phyloP scores from a whole-genome alignment of 495 filamentous ascomycete species.

The Glarea lozoyensis region DNA sequence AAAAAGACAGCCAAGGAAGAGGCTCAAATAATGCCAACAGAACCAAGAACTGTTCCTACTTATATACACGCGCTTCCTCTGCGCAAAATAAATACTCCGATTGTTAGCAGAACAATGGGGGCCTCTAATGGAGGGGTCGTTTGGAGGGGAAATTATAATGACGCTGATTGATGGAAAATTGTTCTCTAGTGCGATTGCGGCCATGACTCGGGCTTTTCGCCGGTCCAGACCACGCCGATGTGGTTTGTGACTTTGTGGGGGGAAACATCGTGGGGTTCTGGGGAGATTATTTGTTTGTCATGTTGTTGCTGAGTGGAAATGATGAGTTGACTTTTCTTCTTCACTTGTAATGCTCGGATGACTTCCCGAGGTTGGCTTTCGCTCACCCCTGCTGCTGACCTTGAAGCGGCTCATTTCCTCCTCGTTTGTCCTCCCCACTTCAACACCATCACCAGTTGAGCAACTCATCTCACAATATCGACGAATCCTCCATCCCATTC shows the following conservation, averaged over 20 bases:
- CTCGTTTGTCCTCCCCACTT: no score
- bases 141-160: not conserved
- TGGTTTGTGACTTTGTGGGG: not conserved
- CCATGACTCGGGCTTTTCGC: not conserved
- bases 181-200: not conserved
- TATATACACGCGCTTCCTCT: no score
- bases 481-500: no score
- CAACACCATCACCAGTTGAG: no score
- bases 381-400: no score
- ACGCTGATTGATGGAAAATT: conserved; percentile 3
- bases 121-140: not conserved
- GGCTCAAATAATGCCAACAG: not conserved
- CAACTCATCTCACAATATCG: no score
- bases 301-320: not conserved
- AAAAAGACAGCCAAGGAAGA: not conserved
- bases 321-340: no score
- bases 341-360: no score
- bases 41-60: not conserved
- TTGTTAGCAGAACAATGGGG: not conserved
- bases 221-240: not conserved
- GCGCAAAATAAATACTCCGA: not conserved
- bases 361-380: no score
- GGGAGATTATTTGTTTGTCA: not conserved
- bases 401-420: no score
- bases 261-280: not conserved